Conservation (phyloP, 495 filamentous ascomycete genomes). For the Talaromyces ruber region DNA sequence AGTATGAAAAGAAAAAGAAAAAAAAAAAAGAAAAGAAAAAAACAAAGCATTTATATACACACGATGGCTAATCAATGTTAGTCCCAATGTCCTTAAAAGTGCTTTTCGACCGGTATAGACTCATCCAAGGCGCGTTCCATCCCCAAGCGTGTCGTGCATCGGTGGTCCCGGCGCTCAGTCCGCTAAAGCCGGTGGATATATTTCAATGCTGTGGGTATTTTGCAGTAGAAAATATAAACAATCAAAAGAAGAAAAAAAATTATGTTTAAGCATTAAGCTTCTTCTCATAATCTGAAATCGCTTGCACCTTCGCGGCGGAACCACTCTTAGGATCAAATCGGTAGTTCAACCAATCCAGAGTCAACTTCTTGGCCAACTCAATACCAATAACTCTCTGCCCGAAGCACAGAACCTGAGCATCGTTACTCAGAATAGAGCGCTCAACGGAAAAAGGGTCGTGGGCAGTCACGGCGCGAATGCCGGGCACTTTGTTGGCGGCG, state of each 20-base stretch:
- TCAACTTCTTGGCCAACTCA: conserved; percentile 69
- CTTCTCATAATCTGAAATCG: conserved; percentile 64
- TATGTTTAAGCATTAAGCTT: conserved; percentile 25
- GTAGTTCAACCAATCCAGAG: conserved; percentile 75
- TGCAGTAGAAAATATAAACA: neutral
- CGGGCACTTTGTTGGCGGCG: conserved; percentile 77
- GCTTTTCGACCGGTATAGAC: neutral
- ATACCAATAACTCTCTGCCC: conserved; percentile 77
- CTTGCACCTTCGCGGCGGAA: conserved; percentile 67
- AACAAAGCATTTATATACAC: neutral
- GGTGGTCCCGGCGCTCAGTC: neutral
- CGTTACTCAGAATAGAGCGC: conserved; percentile 71
- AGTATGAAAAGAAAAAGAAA: too few relatives aligned
- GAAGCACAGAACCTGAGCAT: conserved; percentile 84
- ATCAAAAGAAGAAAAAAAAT: conserved; percentile 6
- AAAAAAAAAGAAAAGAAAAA: too few relatives aligned
- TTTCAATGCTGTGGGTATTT: neutral
- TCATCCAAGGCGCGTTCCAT: neutral
- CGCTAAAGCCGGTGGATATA: neutral
- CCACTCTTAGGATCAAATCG: conserved; percentile 66
- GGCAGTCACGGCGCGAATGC: conserved; percentile 76
- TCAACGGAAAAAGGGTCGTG: conserved; percentile 83
- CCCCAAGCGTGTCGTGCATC: neutral
- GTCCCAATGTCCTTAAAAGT: neutral
- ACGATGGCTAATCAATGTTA: neutral